Percentiles rank a stretch among this genome's conserved stretches.
These are phyloP conservation scores for Diaporthe caulivora DNA, from an alignment of 2,329 filamentous ascomycete species.

Conservation along the genomic window DNA sequence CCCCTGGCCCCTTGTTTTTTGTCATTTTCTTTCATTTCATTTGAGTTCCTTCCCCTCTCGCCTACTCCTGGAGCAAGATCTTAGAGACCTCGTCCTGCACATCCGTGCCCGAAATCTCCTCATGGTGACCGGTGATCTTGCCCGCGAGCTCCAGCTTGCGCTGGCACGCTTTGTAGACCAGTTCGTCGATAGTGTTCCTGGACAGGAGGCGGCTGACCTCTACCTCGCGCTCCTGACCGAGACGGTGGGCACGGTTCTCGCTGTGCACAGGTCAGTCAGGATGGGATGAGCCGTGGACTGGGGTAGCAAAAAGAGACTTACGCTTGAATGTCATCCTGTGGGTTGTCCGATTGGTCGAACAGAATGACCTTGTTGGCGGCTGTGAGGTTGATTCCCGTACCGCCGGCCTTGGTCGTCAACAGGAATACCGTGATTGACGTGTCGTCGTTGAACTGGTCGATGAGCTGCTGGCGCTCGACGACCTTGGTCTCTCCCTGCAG, in stretches of 20 bases:
- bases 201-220: conserved; percentile 91
- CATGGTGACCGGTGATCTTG: conserved; percentile 59
- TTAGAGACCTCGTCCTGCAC: conserved; percentile 35
- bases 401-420: conserved; percentile 91
- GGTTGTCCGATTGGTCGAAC: conserved; percentile 97
- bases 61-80: conserved; percentile 27
- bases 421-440: conserved; percentile 88
- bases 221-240: conserved; percentile 90
- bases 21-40: background rate
- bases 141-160: conserved; percentile 92
- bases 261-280: conserved; percentile 56
- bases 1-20: background rate
- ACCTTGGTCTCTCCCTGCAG: conserved; percentile 89
- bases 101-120: conserved; percentile 36
- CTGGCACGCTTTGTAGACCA: conserved; percentile 90
- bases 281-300: background rate
- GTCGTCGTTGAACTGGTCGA: conserved; percentile 87
- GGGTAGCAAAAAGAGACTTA: background rate
- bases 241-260: conserved; percentile 94
- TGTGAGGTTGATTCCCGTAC: conserved; percentile 96
- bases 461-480: conserved; percentile 84
- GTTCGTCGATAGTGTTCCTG: conserved; percentile 87
- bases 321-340: conserved; percentile 92
- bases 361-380: conserved; percentile 98
- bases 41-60: background rate